Base-by-base conservation (phyloP, 2,329 filamentous ascomycete genomes). In the Fusarium paranaense region DNA sequence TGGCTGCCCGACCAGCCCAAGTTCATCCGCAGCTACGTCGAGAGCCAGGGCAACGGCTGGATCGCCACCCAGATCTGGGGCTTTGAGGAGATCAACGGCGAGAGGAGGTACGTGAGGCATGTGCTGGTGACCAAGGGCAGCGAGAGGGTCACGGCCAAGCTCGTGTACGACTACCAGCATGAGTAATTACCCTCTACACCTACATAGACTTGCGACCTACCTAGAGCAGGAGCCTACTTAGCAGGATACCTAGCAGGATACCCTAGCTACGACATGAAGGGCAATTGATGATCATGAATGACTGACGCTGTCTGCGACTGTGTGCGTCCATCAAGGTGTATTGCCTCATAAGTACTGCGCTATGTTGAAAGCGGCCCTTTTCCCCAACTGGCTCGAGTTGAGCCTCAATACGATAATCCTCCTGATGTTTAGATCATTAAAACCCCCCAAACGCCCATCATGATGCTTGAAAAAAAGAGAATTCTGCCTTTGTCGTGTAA, bases 11-110 rank as follows among this genome's bases (percentile, higher is more conserved):
- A 88, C 45, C 91, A 91, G 80, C 86, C 27, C 9, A 52, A 87
- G 69, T 87, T 90, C 78, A 84, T 97, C 74, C 88, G 92, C 75
- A 94, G 90, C 75, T 84, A 87, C 47, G 88, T 95, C 58, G 83
- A 86, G 81, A 90, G 84, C 79, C 67, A 84, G 50, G 86, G 87
- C 67, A 83, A 80, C 35, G 89, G 86, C 11, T 91, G 90, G 90
- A 84, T 83, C 25, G 89, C 88, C 8, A 82, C 80, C 14, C 89
- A 91, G 86, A 81, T 89, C 70, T 91, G 90, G 90, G 90, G 90
- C 1, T 91, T 91, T 80, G 85, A 90, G 85, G 74, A 78, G 30
- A 78, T 90, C 10, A 81, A 87, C 9, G 89, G 87, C 14, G 83
- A 86, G 84, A 81, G 90, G 71, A 82, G 86, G 72, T 86, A 91